These are phyloP conservation scores for Chlamydomonas sp. DNA, from an alignment of 139 green algal species.

Conservation along the genomic window DNA sequence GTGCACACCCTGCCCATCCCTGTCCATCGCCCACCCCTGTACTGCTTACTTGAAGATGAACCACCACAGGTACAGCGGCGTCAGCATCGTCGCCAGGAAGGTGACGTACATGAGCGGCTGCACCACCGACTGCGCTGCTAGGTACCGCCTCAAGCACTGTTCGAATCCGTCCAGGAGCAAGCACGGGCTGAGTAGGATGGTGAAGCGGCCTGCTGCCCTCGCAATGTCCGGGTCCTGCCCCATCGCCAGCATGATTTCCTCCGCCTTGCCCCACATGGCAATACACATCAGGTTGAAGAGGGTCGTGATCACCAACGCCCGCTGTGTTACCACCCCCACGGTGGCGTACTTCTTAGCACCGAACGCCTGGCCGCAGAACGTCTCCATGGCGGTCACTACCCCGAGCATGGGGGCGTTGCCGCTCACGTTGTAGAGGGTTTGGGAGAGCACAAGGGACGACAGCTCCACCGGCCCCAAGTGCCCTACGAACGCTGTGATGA, in stretches of 20 bases:
- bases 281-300: constrained; percentile 54
- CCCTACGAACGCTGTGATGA: constrained; percentile 69
- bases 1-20: not conserved
- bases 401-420: constrained; percentile 68
- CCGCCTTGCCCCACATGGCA: constrained; percentile 47
- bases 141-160: constrained; percentile 60
- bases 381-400: constrained; percentile 72
- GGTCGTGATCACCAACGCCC: constrained; percentile 57
- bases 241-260: constrained; percentile 53
- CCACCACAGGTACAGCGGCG: constrained; percentile 66
- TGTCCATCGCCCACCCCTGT: not conserved
- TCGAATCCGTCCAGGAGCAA: constrained; percentile 44
- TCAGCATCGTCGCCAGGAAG: constrained; percentile 60
- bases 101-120: constrained; percentile 70
- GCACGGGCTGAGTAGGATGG: constrained; percentile 50
- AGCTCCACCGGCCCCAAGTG: constrained; percentile 61
- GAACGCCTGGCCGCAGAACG: constrained; percentile 68
- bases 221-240: constrained; percentile 64
- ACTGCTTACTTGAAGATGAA: constrained; percentile 61
- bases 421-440: constrained; percentile 71
- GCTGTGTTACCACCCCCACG: constrained; percentile 62
- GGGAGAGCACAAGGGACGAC: constrained; percentile 62
- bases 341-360: constrained; percentile 55
- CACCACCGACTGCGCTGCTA: constrained; percentile 54
- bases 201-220: constrained; percentile 56